A percentile compares a stretch with the other conserved stretches of the same genome.
These are phyloP conservation scores for Ceratocystis diversiconidia DNA, from an alignment of 2,329 filamentous ascomycete genomes.

Conservation along the genomic window DNA sequence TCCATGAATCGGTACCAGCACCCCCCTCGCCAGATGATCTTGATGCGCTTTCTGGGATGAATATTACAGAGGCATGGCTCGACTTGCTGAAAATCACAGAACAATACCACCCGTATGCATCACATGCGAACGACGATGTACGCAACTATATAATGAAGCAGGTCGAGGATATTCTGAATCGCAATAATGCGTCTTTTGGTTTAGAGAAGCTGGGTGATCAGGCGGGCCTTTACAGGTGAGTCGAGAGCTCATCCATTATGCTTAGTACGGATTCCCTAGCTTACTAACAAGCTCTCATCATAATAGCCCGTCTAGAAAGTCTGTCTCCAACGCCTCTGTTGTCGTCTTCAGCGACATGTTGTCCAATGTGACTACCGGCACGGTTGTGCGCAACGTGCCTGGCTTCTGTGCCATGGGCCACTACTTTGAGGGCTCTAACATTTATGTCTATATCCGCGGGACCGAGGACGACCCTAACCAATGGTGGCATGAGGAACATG, in stretches of 20 bases:
- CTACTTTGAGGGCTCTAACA: conserved; percentile 87
- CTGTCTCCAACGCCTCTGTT: conserved; percentile 28
- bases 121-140: conserved; percentile 65
- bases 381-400: conserved; percentile 24
- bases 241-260: not conserved
- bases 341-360: conserved; percentile 65
- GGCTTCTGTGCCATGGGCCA: conserved; percentile 33
- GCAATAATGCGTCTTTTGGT: conserved; percentile 40
- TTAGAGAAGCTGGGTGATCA: conserved; percentile 25
- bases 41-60: conserved; percentile 47
- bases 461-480: conserved; percentile 55
- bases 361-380: conserved; percentile 55
- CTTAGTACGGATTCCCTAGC: not conserved
- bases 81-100: conserved; percentile 65
- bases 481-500: conserved; percentile 50
- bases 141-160: conserved; percentile 60
- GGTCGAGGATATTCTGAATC: conserved; percentile 53
- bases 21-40: conserved; percentile 47
- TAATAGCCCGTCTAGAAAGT: conserved; percentile 5
- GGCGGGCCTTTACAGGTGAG: conserved; percentile 19
- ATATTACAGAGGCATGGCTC: conserved; percentile 73
- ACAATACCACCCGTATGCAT: conserved; percentile 80
- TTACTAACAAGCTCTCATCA: not conserved
- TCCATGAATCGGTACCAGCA: conserved; percentile 53
- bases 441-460: conserved; percentile 82